Conservation (phyloP, 257 asterid genomes). For the Salvia splendens region DNA sequence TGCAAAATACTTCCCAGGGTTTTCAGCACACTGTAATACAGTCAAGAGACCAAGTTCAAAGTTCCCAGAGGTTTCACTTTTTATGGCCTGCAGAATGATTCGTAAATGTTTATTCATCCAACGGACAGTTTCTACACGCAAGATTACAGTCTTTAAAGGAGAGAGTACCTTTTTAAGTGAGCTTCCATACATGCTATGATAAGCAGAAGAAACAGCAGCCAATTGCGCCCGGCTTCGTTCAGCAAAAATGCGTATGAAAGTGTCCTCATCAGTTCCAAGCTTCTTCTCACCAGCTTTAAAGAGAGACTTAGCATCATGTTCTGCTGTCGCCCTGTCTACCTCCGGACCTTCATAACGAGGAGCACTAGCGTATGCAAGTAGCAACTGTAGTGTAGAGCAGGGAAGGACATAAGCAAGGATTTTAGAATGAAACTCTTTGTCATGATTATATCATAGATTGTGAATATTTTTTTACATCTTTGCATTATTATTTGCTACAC, state of each 20-base stretch:
- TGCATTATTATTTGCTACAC: background rate
- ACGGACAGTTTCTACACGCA: background rate
- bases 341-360: constrained; percentile 89
- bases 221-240: constrained; percentile 78
- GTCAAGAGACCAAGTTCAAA: constrained; percentile 75
- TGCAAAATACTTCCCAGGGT: constrained; percentile 79
- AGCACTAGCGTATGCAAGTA: constrained; percentile 55
- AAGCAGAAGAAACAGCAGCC: constrained; percentile 67
- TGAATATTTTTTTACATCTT: background rate
- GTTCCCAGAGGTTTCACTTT: constrained; percentile 81
- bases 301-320: constrained; percentile 82
- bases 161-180: constrained; percentile 64
- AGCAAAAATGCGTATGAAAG: constrained; percentile 66
- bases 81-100: constrained; percentile 61
- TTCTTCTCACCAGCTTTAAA: constrained; percentile 89
- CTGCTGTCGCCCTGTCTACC: constrained; percentile 64
- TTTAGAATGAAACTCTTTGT: background rate
- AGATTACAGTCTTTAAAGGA: constrained; percentile 10
- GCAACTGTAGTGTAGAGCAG: constrained; percentile 51
- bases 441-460: background rate
- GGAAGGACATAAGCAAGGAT: constrained; percentile 11
- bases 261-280: constrained; percentile 87
- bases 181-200: constrained; percentile 58
- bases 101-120: constrained; percentile 24
- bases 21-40: constrained; percentile 68